Base-by-base conservation (phyloP, 805 yeast genomes). In the Yarrowia bubula region DNA sequence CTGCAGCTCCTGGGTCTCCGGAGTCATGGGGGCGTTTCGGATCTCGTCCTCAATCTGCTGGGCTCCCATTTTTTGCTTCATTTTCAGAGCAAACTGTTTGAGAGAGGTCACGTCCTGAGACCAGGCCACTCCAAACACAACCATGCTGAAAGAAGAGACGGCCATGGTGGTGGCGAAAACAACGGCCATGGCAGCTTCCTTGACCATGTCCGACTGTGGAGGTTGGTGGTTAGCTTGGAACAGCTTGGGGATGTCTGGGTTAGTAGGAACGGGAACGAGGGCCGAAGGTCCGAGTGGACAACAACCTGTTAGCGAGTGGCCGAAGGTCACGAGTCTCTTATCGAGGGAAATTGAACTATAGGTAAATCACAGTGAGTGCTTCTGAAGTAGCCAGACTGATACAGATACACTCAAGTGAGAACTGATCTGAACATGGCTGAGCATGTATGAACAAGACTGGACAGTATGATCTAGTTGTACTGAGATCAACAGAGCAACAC, bases 141-240 rank as follows among this genome's bases (percentile, higher is more conserved):
- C 75, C 90, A 90, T 89, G 1, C 90, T 83, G 70, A 88, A 82
- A 0, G 90, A 84, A 0, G 91, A 82, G 0, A 86, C 81, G 2
- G 97, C 89, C 15, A 92, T 77, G 53, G 88, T 76, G 0, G 96
- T 84, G 1, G 97, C 96, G 44, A 89, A 87, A 0, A 87, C 84
- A 2, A 92, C 90, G 0, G 97, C 97, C 44, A 86, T 85, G 38
- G 90, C 84, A 1, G 97, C 97, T 74, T 92, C 97, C 64, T 85
- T 83, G 67, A 89, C 85, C 73, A 89, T 86, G 35, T 89, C 87
- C 71, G 87, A 88, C n/a, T 85, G 80, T 5, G 97, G 97, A 1
- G 96, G 96, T 66, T 84, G 82, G 71, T 91, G 93, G 75, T 92
- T 92, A 11, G 92, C 90, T 70, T 90, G 92, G 75, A 89, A 92